These are phyloP conservation scores for Brettanomyces naardenensis DNA, from an alignment of 805 yeast species.

Conservation along the genomic window DNA sequence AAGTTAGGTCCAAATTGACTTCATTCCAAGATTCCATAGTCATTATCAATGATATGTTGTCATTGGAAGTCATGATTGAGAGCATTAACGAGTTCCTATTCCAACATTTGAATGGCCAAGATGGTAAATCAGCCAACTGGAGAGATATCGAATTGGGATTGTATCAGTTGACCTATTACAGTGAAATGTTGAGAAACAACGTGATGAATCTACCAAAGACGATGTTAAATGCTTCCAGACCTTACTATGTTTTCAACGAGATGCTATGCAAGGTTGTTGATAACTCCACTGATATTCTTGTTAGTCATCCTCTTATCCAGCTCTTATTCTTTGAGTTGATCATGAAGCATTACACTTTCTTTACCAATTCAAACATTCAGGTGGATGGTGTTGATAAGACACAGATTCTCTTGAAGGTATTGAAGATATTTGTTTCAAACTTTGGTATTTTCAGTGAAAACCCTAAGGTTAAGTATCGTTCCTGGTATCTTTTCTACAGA, in stretches of 20 bases:
- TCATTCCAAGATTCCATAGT: conserved; percentile 79
- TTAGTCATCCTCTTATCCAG: conserved; percentile 78
- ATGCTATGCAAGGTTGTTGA: conserved; percentile 43
- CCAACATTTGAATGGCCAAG: conserved; percentile 5
- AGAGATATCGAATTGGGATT: conserved; percentile 79
- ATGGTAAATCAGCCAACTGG: conserved; percentile 44
- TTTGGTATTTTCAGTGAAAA: conserved; percentile 73
- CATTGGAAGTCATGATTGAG: conserved; percentile 27
- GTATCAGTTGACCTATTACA: conserved; percentile 68
- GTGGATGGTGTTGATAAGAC: conserved; percentile 34
- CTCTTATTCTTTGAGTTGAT: conserved; percentile 77
- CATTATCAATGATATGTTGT: conserved; percentile 29
- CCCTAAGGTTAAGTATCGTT: conserved; percentile 69
- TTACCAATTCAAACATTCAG: conserved; percentile 35
- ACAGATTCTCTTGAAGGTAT: conserved; percentile 49
- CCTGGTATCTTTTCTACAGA: conserved; percentile 87
- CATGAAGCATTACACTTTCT: conserved; percentile 66
- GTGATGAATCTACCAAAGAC: conserved; percentile 62
- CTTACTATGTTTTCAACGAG: conserved; percentile 53
- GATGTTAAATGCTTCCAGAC: conserved; percentile 58
- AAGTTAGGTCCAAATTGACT: conserved; percentile 66
- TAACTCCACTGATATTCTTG: conserved; percentile 29
- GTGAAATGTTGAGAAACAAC: conserved; percentile 75
- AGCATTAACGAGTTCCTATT: conserved; percentile 42
- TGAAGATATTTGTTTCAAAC: conserved; percentile 72